Base-by-base conservation (phyloP, 106 monocot species). In the Gastrodia elata region DNA sequence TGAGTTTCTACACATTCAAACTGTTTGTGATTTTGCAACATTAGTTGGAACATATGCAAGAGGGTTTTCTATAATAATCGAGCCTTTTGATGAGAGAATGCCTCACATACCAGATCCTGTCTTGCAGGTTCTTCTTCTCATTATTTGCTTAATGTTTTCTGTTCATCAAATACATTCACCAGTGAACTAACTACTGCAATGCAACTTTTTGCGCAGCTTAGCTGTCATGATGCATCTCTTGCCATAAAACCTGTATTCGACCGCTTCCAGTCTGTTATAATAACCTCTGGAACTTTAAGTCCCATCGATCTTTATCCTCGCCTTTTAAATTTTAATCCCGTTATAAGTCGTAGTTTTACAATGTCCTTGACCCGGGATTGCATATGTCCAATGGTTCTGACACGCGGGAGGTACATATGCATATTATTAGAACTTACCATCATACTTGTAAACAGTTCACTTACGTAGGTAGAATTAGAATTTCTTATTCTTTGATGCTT, bases 371-470 rank as follows among this genome's bases (percentile, higher is more conserved):
- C 98, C 55, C 86, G 98, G 61, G 93, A 98, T 76, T 98, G 98
- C 71, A 98, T 98, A 52, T 93, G 98, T 67, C 98, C 98, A n/a
- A 98, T 98, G 98, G 91, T 98, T 82, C 82, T 98, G 44, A 98
- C 98, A 72, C 88, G 98, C 56, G 98, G 98, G 87, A 98, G 98
- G 98, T 97, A 89, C 61, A 39, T 56, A 0, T 69, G 26, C 40
- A 68, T 20, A 68, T n/a, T 38, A 68, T 65, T 4, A 14, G 4
- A 32, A 38, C n/a, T 6, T 67, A 22, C 13, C 2, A 67, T 67
- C 34, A 67, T 67, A 37, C 67, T 67, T 67, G 35, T 18, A 36
- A 67, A 3, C n/a, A 58, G 35, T 38, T 16, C 20, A 22, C 38
- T 37, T 67, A 20, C n/a, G 38, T 67, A 5, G 5, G 38, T 67